Percentiles rank a stretch among this genome's conserved stretches.
Conservation (phyloP, 2,329 filamentous ascomycete species). For the Chlorencoelia australis region DNA sequence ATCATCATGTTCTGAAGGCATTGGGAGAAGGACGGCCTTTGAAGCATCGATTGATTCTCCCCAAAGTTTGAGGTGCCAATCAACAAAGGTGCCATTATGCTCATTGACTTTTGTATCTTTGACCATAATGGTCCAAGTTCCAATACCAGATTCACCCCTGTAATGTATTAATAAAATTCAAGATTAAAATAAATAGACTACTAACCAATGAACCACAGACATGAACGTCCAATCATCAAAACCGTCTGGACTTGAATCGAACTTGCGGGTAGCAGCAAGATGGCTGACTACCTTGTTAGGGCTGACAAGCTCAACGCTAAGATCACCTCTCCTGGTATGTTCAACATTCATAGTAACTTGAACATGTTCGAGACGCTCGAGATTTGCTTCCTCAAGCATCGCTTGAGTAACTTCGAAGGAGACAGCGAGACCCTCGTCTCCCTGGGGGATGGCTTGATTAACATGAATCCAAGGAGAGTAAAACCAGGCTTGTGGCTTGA, state of each 20-base stretch:
- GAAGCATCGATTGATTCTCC: constrained; percentile 72
- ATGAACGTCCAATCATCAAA: constrained; percentile 98
- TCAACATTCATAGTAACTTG: constrained; percentile 96
- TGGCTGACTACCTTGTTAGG: constrained; percentile 75
- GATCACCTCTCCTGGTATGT: constrained; percentile 76
- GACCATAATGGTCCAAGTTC: constrained; percentile 84
- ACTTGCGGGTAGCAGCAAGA: constrained; percentile 63
- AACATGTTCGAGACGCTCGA: constrained; percentile 84
- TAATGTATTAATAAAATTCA: constrained; percentile 26
- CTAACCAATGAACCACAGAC: constrained; percentile 91
- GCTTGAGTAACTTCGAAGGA: constrained; percentile 73
- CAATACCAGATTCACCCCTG: constrained; percentile 79
- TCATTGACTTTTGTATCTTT: constrained; percentile 76
- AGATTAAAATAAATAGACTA: constrained; percentile 5
- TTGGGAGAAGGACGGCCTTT: constrained; percentile 64
- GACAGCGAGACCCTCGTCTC: constrained; percentile 66
- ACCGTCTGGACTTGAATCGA: constrained; percentile 56
- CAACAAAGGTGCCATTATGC: constrained; percentile 66
- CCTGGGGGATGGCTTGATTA: constrained; percentile 76
- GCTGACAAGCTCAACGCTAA: constrained; percentile 85
- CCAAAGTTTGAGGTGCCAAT: constrained; percentile 94
- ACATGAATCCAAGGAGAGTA: constrained; percentile 92
- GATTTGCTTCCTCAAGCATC: constrained; percentile 71
- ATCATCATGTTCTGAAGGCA: constrained; percentile 77
- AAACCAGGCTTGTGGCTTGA: constrained; percentile 94